These are phyloP conservation scores for Salix caprea DNA, from an alignment of 345 rosid genomes.

Conservation along the genomic window DNA sequence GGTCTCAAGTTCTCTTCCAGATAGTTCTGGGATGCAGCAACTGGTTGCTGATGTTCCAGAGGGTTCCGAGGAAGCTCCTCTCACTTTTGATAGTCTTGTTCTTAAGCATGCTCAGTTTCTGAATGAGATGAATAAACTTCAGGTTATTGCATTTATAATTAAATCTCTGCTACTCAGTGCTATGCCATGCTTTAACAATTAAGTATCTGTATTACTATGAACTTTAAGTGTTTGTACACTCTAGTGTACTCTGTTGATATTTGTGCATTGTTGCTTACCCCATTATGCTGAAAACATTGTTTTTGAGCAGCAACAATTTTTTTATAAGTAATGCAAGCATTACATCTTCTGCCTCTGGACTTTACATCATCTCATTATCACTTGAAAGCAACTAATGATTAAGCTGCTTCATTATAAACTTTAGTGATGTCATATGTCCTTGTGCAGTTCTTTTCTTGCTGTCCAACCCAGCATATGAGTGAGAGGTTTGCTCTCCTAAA, in stretches of 20 bases:
- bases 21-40: slow-evolving; percentile 55
- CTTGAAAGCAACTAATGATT: not conserved
- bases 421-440: not conserved
- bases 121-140: slow-evolving; percentile 77
- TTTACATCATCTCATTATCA: not conserved
- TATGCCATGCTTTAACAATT: not conserved
- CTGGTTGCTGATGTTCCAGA: slow-evolving; percentile 55
- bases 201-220: not conserved
- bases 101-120: slow-evolving; percentile 87
- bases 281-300: not conserved
- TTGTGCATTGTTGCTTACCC: not conserved
- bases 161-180: not conserved
- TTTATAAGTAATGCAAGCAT: not conserved
- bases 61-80: slow-evolving; percentile 63
- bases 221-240: not conserved
- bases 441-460: not conserved
- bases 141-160: slow-evolving; percentile 44
- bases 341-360: not conserved
- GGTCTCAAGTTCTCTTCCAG: slow-evolving; percentile 49
- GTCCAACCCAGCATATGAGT: not conserved
- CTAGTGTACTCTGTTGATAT: too few species aligned
- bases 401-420: not conserved
- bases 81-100: slow-evolving; percentile 75
- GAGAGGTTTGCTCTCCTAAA: not conserved
- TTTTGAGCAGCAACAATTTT: not conserved